Conservation (phyloP, 768 basidiomycete genomes). For the Collybiopsis confluens region DNA sequence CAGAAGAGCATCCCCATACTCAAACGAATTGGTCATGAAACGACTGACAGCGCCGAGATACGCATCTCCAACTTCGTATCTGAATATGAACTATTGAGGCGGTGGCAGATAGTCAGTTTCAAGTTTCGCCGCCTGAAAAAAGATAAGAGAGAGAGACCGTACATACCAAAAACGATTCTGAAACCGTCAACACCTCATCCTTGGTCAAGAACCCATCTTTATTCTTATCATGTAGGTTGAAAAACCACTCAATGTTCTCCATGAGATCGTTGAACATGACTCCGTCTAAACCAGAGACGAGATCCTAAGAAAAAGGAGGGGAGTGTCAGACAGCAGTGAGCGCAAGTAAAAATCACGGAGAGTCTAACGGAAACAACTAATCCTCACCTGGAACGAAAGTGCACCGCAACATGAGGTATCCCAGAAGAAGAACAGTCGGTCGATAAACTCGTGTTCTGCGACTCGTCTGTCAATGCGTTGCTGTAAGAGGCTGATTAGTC, state of each 20-base stretch:
- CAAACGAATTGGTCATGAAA: constrained; percentile 98
- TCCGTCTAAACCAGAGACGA: constrained; percentile 83
- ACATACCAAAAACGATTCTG: constrained; percentile 87
- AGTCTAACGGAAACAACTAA: too few relatives aligned
- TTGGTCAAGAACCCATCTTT: constrained; percentile 94
- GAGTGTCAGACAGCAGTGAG: too few relatives aligned
- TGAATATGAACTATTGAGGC: constrained; percentile 86
- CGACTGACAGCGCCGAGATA: constrained; percentile 95
- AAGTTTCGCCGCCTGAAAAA: neutral
- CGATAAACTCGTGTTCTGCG: constrained; percentile 96
- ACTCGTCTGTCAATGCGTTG: constrained; percentile 84
- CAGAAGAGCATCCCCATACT: constrained; percentile 93
- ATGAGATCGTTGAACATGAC: constrained; percentile 96
- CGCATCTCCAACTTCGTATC: constrained; percentile 93
- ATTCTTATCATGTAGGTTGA: constrained; percentile 92
- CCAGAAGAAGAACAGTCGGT: constrained; percentile 94
- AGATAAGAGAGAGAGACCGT: neutral
- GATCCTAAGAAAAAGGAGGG: constrained; percentile 49
- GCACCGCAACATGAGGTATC: constrained; percentile 79
- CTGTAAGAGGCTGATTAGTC: constrained; percentile 28
- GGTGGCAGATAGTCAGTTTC: constrained; percentile 6
- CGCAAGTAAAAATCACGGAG: too few relatives aligned
- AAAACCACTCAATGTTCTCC: constrained; percentile 99
- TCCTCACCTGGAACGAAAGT: constrained; percentile 80
- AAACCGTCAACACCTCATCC: constrained; percentile 93